These are phyloP conservation scores for Blastobotrys serpentis DNA, from an alignment of 1,139 yeast species.

Conservation along the genomic window DNA sequence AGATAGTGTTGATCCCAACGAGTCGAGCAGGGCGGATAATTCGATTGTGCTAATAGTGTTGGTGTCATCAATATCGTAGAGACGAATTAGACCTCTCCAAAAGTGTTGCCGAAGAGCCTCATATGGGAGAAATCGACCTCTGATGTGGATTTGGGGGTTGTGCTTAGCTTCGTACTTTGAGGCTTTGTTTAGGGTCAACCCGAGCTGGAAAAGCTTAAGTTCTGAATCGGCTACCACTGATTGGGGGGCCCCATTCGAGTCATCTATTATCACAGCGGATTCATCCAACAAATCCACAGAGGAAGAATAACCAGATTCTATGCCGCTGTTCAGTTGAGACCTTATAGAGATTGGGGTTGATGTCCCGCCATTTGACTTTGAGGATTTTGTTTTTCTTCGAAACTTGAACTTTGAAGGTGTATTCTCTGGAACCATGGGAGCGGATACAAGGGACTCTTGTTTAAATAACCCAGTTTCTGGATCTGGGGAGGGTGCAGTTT, in stretches of 20 bases:
- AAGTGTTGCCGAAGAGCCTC: constrained; percentile 61
- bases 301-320: constrained; percentile 6
- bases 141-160: constrained; percentile 56
- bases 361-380: background rate
- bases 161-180: constrained; percentile 41
- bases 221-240: constrained; percentile 1
- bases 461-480: constrained; percentile 35
- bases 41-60: constrained; percentile 54
- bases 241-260: background rate
- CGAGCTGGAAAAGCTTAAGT: constrained; percentile 34
- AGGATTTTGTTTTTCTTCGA: background rate
- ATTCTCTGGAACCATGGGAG: constrained; percentile 11
- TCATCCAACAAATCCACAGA: background rate
- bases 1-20: constrained; percentile 59
- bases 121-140: constrained; percentile 70
- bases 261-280: background rate
- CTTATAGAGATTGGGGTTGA: background rate
- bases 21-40: constrained; percentile 56
- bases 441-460: constrained; percentile 21
- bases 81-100: constrained; percentile 64
- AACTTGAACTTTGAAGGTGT: background rate
- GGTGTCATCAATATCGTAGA: constrained; percentile 50
- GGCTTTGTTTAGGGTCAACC: constrained; percentile 39
- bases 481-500: constrained; percentile 38
- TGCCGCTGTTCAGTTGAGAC: background rate